Conservation (phyloP, 169 alveolate genomes). For the Babesia ovata region DNA sequence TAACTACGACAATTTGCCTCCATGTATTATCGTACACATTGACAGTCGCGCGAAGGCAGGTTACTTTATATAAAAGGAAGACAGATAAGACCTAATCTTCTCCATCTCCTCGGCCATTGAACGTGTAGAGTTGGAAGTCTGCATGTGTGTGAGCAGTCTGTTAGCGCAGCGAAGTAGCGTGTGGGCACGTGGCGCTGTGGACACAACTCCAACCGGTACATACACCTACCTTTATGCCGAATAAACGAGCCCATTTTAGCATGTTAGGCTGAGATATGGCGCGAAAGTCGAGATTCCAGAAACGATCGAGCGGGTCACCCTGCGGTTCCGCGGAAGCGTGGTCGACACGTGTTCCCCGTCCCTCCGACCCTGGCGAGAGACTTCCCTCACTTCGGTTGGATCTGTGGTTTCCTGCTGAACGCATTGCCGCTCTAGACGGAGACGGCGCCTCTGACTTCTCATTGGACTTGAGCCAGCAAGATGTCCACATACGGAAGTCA, state of each 20-base stretch:
- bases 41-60: not conserved
- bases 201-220: not conserved
- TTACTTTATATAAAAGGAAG: conserved; percentile 2
- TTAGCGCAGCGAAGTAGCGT: not conserved
- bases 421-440: not conserved
- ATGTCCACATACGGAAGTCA: conserved; percentile 22
- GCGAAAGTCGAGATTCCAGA: conserved; percentile 53
- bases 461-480: conserved; percentile 13
- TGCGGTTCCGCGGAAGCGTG: conserved; percentile 5
- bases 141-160: not conserved
- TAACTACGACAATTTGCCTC: not conserved
- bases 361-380: not conserved
- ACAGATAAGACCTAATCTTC: conserved; percentile 13
- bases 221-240: conserved; percentile 65
- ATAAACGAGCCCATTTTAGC: conserved; percentile 38
- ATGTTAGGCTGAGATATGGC: conserved; percentile 21
- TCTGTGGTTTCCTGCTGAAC: not conserved
- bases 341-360: not conserved
- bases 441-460: not conserved
- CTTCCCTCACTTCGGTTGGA: too few species aligned
- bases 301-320: conserved; percentile 36
- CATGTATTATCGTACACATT: conserved; percentile 10
- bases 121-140: conserved; percentile 7
- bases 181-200: not conserved
- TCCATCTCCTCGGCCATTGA: conserved; percentile 9